Conservation (phyloP, 345 rosid species). For the Eucalyptus cloeziana region DNA sequence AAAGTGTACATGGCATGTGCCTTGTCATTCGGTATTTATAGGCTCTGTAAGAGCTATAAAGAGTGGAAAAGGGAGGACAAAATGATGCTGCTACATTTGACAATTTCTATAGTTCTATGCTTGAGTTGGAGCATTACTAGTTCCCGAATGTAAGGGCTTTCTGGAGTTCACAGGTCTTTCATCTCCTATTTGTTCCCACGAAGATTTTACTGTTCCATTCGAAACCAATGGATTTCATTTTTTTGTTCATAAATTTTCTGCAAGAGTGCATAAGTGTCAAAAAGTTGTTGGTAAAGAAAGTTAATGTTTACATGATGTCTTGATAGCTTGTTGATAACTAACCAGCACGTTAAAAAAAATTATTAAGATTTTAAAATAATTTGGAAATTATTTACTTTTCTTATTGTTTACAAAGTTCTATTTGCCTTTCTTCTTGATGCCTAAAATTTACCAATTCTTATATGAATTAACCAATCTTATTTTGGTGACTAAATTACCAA, state of each 20-base stretch:
- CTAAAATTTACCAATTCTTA: not conserved
- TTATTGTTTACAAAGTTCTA: not conserved
- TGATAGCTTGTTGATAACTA: not conserved
- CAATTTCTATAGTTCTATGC: not conserved
- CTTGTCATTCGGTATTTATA: not conserved
- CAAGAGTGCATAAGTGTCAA: not conserved
- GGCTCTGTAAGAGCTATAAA: not conserved
- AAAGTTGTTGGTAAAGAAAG: not conserved
- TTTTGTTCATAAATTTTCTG: not conserved
- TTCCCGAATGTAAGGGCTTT: not conserved
- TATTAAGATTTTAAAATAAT: not conserved
- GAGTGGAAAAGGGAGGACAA: not conserved
- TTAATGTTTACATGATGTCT: not conserved
- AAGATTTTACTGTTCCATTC: not conserved
- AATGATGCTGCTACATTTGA: not conserved
- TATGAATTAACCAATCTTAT: not conserved
- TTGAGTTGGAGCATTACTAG: not conserved
- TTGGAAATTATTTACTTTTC: not conserved
- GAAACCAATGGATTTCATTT: not conserved
- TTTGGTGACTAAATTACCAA: not conserved
- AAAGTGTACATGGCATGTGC: not conserved
- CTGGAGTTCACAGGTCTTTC: not conserved
- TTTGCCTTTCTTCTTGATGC: not conserved
- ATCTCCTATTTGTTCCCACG: not conserved
- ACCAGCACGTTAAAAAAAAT: not conserved